Percentiles rank a stretch among this genome's conserved stretches.
Conservation (phyloP, 1,284 basidiomycete species). For the Austroboletus niveus region DNA sequence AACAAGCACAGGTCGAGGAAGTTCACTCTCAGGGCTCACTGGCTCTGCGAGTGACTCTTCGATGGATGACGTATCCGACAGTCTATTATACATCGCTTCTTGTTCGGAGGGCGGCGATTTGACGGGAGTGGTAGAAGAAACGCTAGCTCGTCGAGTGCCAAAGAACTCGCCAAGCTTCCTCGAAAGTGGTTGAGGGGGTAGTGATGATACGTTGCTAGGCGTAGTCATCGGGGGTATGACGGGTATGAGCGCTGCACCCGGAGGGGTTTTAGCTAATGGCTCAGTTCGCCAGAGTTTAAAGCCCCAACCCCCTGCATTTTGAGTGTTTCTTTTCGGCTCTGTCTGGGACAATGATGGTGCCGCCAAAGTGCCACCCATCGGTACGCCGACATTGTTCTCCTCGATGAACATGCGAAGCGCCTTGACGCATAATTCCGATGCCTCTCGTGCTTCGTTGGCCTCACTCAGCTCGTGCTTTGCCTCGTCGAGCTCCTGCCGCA, state of each 20-base stretch:
- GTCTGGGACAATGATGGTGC: conserved; percentile 34
- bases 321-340: conserved; percentile 37
- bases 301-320: conserved; percentile 44
- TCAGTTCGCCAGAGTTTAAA: conserved; percentile 66
- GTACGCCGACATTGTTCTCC: conserved; percentile 58
- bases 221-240: conserved; percentile 31
- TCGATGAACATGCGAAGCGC: conserved; percentile 85
- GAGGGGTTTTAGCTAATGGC: conserved; percentile 27
- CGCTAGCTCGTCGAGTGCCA: conserved; percentile 47
- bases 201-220: conserved; percentile 20
- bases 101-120: conserved; percentile 36
- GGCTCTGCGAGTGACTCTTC: conserved; percentile 46
- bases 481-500: conserved; percentile 62
- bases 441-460: conserved; percentile 79
- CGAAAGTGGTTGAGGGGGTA: conserved; percentile 42
- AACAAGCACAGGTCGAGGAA: conserved; percentile 38
- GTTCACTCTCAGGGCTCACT: conserved; percentile 49
- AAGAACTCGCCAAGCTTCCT: conserved; percentile 72
- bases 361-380: conserved; percentile 21
- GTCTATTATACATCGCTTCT: conserved; percentile 43
- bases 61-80: conserved; percentile 55
- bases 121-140: conserved; percentile 41
- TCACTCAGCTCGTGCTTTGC: conserved; percentile 69
- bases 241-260: conserved; percentile 25
- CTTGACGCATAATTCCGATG: conserved; percentile 82